Conservation (phyloP, 2,329 filamentous ascomycete species). For the Botrytis medusae region DNA sequence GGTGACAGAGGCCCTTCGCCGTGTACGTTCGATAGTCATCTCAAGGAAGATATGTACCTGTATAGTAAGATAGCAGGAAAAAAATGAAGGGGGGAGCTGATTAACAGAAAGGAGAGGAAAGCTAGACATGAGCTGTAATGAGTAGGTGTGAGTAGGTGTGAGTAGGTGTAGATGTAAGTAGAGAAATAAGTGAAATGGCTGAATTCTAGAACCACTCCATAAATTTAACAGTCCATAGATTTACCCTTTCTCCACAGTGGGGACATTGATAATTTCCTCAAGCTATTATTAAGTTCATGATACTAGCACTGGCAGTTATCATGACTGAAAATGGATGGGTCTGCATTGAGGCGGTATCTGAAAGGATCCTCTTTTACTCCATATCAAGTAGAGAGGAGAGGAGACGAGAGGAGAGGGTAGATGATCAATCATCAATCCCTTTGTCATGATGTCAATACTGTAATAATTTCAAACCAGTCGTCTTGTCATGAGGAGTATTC, state of each 20-base stretch:
- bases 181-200: slow-evolving; percentile 3
- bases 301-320: background rate
- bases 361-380: slow-evolving; percentile 8
- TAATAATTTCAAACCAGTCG: background rate
- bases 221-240: background rate
- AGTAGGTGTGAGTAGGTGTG: slow-evolving; percentile 7
- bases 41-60: background rate
- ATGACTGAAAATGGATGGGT: background rate
- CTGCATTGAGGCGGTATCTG: slow-evolving; percentile 3
- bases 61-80: background rate
- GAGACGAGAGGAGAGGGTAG: background rate
- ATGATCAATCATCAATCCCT: background rate
- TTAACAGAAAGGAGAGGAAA: background rate
- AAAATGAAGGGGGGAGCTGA: background rate
- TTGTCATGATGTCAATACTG: slow-evolving; percentile 2
- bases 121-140: background rate
- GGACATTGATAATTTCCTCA: background rate
- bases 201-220: slow-evolving; percentile 13
- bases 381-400: background rate
- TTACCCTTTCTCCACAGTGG: slow-evolving; percentile 13
- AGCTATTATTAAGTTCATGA: background rate
- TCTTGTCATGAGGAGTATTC: background rate
- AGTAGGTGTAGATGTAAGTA: background rate
- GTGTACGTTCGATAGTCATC: background rate
- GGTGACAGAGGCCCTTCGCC: slow-evolving; percentile 2